These are phyloP conservation scores for Thecaphora thlaspeos DNA, from an alignment of 1,284 basidiomycete genomes.

Conservation along the genomic window DNA sequence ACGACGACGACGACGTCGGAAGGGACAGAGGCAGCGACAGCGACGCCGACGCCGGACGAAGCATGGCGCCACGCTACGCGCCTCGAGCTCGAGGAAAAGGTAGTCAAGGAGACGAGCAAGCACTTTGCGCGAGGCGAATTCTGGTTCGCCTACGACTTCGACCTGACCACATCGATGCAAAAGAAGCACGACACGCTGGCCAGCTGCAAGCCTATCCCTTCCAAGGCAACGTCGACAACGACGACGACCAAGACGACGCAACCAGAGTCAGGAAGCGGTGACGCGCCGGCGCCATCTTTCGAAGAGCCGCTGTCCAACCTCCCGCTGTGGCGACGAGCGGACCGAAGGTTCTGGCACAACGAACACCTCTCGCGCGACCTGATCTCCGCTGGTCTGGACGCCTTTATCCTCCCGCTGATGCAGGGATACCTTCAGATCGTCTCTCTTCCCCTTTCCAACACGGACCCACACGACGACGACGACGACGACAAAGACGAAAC, in stretches of 20 bases:
- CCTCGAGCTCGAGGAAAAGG: conserved; percentile 49
- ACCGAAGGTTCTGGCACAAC: conserved; percentile 86
- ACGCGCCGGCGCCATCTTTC: conserved; percentile 64
- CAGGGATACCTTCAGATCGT: conserved; percentile 76
- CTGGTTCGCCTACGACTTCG: conserved; percentile 60
- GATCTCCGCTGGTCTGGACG: conserved; percentile 62
- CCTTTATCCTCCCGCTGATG: conserved; percentile 80
- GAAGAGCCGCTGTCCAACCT: conserved; percentile 70
- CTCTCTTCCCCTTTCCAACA: conserved; percentile 13
- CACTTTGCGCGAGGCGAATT: conserved; percentile 49
- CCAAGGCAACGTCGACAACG: not conserved
- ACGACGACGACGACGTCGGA: no score
- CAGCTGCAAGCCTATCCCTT: no score
- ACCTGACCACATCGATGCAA: conserved; percentile 62
- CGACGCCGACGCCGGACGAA: conserved; percentile 15
- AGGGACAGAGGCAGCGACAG: not conserved
- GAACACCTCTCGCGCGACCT: conserved; percentile 72
- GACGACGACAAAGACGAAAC: not conserved
- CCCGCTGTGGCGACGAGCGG: conserved; percentile 79
- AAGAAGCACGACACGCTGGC: conserved; percentile 59
- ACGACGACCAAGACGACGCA: not conserved
- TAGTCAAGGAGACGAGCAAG: conserved; percentile 43
- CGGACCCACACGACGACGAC: not conserved
- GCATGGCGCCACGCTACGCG: conserved; percentile 44
- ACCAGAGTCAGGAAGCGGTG: no score